Conservation (phyloP, 2,329 filamentous ascomycete species). For the Coniochaeta ligniaria region DNA sequence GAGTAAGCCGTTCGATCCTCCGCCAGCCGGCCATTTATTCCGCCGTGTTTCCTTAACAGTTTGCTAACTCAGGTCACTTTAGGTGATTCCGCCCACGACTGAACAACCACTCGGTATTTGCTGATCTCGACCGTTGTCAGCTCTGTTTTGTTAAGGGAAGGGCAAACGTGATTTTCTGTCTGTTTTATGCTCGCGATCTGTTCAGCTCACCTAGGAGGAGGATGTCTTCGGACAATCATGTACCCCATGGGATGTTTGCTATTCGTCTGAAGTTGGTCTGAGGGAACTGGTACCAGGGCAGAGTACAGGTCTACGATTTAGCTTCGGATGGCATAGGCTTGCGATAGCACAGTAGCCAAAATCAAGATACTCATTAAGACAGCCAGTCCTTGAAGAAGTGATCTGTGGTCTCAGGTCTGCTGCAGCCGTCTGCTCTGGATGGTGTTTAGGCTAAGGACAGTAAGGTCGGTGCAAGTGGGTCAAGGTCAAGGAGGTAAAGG, state of each 20-base stretch:
- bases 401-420: neutral
- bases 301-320: neutral
- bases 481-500: too few relatives aligned
- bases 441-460: too few relatives aligned
- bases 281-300: neutral
- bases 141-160: neutral
- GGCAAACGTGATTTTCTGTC: neutral
- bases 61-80: neutral
- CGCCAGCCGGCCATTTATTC: neutral
- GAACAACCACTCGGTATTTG: neutral
- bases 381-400: too few relatives aligned
- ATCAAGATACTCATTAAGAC: too few relatives aligned
- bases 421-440: too few relatives aligned
- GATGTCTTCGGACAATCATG: neutral
- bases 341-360: too few relatives aligned
- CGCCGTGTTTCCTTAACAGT: neutral
- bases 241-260: neutral
- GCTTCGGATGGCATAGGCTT: neutral
- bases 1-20: neutral
- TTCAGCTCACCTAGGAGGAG: neutral
- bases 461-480: too few relatives aligned
- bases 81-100: neutral
- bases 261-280: neutral
- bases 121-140: neutral
- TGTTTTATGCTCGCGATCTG: neutral